phyloP scores from a whole-genome alignment of 805 yeast genomes.

The Monosporozyma aerobia region DNA sequence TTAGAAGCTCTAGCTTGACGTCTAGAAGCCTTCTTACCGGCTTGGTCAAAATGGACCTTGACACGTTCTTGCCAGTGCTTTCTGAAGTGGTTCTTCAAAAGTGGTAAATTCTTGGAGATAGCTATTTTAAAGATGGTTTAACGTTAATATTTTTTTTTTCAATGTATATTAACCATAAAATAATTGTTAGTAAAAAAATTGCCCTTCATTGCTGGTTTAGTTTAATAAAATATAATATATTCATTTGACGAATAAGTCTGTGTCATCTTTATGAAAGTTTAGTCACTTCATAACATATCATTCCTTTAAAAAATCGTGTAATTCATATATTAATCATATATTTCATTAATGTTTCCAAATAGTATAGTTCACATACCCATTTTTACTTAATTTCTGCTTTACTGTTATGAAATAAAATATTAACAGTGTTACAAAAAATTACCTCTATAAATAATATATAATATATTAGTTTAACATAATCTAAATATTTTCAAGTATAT shows the following conservation, averaged over 20 bases:
- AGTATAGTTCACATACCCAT: slow-evolving; percentile 33
- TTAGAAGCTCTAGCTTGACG: slow-evolving; percentile 87
- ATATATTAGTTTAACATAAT: not conserved
- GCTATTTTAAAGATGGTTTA: slow-evolving; percentile 41
- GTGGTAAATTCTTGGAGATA: slow-evolving; percentile 96
- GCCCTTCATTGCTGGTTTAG: not conserved
- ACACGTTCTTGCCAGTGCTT: slow-evolving; percentile 99
- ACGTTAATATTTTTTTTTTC: no score
- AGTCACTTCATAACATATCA: no score
- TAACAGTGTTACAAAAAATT: not conserved
- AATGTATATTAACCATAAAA: not conserved
- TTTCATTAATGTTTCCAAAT: not conserved
- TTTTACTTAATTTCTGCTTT: slow-evolving; percentile 28
- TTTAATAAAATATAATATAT: no score
- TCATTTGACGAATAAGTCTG: not conserved
- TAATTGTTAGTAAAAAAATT: slow-evolving; percentile 2
- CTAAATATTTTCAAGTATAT: not conserved
- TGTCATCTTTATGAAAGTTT: no score
- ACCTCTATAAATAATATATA: not conserved
- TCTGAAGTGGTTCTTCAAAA: slow-evolving; percentile 99
- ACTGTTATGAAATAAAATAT: not conserved
- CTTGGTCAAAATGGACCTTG: slow-evolving; percentile 99
- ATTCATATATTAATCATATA: not conserved
- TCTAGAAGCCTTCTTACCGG: slow-evolving; percentile 98
- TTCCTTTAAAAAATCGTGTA: not conserved